A percentile compares a stretch with the other conserved stretches of the same genome.
phyloP scores from a whole-genome alignment of 768 basidiomycete species.

The Podaxis sp. region DNA sequence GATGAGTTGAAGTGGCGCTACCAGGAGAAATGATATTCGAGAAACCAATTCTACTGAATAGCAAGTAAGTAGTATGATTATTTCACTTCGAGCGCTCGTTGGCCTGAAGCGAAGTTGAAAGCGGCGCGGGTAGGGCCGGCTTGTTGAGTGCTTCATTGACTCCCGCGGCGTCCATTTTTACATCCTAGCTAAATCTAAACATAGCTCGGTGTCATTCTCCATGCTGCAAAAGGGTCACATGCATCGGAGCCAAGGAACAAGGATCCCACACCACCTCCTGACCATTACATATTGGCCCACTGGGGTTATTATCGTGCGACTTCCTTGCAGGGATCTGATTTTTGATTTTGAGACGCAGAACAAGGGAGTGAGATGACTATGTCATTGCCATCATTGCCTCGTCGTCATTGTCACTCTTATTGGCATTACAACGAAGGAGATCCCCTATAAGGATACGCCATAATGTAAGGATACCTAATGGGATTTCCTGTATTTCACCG shows the following conservation, averaged over 20 bases:
- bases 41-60: neutral
- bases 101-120: too few species aligned
- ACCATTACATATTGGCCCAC: neutral
- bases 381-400: too few species aligned
- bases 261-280: neutral
- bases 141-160: neutral
- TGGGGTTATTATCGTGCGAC: neutral
- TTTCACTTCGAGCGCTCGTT: too few species aligned
- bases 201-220: neutral
- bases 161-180: neutral
- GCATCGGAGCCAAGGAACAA: neutral
- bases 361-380: too few species aligned
- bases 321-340: neutral
- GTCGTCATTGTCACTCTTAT: too few species aligned
- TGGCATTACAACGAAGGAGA: too few species aligned
- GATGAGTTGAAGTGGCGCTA: neutral
- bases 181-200: neutral
- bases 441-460: too few species aligned
- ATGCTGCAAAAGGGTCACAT: constrained; percentile 2
- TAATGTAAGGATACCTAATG: too few species aligned
- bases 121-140: neutral
- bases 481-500: too few species aligned
- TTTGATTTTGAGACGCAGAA: too few species aligned
- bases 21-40: neutral
- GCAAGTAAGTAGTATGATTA: neutral